These are phyloP conservation scores for Colletotrichum theobromicola DNA, from an alignment of 2,329 filamentous ascomycete species.

Conservation along the genomic window DNA sequence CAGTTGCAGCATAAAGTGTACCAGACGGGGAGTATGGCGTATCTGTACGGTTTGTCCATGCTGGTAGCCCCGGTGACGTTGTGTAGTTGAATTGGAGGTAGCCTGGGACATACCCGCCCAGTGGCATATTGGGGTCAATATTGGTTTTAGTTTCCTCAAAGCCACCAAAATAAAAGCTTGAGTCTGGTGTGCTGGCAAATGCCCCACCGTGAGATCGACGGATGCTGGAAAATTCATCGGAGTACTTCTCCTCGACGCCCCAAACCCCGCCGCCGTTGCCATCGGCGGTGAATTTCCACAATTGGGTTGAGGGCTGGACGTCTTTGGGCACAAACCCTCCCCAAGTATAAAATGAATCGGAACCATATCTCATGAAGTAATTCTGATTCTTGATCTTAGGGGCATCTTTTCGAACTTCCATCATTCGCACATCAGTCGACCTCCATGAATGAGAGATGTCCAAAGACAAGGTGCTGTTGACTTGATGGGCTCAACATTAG, in stretches of 20 bases:
- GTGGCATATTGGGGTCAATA: not conserved
- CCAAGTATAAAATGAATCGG: not conserved
- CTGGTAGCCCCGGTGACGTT: not conserved
- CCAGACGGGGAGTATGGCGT: not conserved
- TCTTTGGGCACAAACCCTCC: not conserved
- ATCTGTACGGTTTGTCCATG: not conserved
- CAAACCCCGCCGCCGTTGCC: not conserved
- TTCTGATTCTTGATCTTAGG: not conserved
- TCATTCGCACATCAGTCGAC: not conserved
- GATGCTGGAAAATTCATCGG: not conserved
- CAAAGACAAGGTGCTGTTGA: conserved; percentile 1
- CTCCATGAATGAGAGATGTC: conserved; percentile 8
- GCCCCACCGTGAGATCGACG: not conserved
- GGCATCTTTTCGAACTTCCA: not conserved
- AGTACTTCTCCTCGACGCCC: not conserved
- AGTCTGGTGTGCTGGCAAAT: not conserved
- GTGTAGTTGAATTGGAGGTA: not conserved
- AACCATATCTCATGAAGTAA: not conserved
- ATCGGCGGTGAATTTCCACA: not conserved
- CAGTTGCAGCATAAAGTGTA: not conserved
- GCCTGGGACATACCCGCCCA: not conserved
- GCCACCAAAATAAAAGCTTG: conserved; percentile 5
- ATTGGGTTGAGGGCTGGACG: not conserved
- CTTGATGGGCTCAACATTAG: not conserved
- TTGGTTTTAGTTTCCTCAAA: not conserved